phyloP scores from a whole-genome alignment of 345 rosid genomes.

The Clarkia xantiana region DNA sequence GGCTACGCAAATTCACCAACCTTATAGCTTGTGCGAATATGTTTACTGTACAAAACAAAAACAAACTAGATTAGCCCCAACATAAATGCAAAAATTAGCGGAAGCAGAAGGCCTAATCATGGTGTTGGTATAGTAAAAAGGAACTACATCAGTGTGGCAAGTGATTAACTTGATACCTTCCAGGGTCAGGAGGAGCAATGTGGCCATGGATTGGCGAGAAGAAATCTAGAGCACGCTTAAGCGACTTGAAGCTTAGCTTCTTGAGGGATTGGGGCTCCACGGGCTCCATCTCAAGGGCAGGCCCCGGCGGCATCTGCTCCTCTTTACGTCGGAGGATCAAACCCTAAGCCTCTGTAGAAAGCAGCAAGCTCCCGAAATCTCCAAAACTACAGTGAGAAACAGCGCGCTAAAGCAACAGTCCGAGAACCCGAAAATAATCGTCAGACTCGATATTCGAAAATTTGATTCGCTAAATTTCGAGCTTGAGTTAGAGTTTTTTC shows the following conservation, averaged over 20 bases:
- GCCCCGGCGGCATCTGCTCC: conserved; percentile 28
- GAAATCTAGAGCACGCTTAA: conserved; percentile 78
- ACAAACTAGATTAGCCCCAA: background rate
- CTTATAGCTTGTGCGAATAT: conserved; percentile 77
- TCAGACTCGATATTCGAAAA: no score
- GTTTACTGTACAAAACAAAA: conserved; percentile 39
- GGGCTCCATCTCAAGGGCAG: conserved; percentile 59
- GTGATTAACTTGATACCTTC: conserved; percentile 33
- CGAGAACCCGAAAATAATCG: no score
- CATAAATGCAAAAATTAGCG: background rate
- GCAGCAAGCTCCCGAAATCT: no score
- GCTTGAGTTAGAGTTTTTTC: no score
- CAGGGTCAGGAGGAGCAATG: conserved; percentile 58
- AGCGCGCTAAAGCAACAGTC: no score
- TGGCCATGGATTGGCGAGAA: conserved; percentile 71
- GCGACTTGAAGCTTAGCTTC: conserved; percentile 76
- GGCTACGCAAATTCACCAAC: conserved; percentile 21
- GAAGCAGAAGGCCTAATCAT: background rate
- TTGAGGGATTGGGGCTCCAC: conserved; percentile 83
- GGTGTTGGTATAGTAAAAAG: no score
- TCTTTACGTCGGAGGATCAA: background rate
- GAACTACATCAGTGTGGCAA: no score
- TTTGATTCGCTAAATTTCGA: no score
- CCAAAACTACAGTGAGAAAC: no score
- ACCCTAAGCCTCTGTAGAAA: background rate